These are phyloP conservation scores for Pterulicium gracile DNA, from an alignment of 1,284 basidiomycete genomes.

Conservation along the genomic window DNA sequence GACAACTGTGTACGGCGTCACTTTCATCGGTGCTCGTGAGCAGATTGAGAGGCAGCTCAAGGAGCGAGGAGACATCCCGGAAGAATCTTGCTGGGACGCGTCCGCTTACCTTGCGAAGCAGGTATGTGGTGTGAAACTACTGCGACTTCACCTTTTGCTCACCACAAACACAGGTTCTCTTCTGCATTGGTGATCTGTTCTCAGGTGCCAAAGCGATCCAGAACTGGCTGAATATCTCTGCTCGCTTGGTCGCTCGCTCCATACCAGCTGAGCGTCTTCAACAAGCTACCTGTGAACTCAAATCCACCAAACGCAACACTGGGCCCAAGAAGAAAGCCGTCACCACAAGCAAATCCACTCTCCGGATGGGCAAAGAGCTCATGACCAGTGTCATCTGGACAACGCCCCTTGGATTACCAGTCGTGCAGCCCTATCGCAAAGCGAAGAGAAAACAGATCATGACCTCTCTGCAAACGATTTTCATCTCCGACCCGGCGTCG, in stretches of 20 bases:
- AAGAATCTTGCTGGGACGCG: conserved; percentile 67
- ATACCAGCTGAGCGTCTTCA: conserved; percentile 71
- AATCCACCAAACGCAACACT: conserved; percentile 13
- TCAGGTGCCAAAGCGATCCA: conserved; percentile 87
- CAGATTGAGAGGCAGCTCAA: conserved; percentile 89
- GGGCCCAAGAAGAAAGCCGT: conserved; percentile 5
- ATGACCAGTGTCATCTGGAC: conserved; percentile 98
- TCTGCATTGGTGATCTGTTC: conserved; percentile 89
- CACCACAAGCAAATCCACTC: conserved; percentile 13
- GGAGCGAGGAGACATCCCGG: conserved; percentile 65
- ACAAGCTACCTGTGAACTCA: conserved; percentile 29
- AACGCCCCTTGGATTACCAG: conserved; percentile 86
- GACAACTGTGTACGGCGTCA: conserved; percentile 99
- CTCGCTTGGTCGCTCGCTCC: conserved; percentile 81
- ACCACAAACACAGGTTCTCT: conserved; percentile 50
- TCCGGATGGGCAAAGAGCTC: conserved; percentile 68
- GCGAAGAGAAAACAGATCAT: conserved; percentile 72
- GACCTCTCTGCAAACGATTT: conserved; percentile 88
- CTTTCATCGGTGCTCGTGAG: conserved; percentile 89
- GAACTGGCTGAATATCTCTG: conserved; percentile 79
- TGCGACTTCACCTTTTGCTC: no score
- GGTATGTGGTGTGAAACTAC: conserved; percentile 30
- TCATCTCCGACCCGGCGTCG: conserved; percentile 80
- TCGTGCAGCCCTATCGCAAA: conserved; percentile 96
- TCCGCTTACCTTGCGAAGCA: conserved; percentile 78